phyloP scores from a whole-genome alignment of 768 basidiomycete species.

The Tylopilus sp. region DNA sequence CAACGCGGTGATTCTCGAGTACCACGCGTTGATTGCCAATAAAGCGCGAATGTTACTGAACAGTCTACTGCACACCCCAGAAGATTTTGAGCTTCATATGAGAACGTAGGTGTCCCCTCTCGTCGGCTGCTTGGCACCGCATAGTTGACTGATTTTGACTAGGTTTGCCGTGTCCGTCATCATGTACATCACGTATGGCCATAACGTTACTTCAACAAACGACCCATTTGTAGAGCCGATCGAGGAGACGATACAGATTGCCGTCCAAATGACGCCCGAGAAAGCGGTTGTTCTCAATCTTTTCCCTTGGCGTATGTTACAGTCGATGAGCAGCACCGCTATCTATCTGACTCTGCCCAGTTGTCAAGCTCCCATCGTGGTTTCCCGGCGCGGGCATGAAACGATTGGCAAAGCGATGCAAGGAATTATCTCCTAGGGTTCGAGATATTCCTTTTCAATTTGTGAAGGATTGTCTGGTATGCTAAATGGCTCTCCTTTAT shows the following conservation, averaged over 20 bases:
- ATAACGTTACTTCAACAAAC: constrained; percentile 14
- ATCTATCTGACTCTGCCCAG: constrained; percentile 7
- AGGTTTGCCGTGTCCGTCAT: constrained; percentile 20
- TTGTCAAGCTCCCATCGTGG: constrained; percentile 19
- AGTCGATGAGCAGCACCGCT: not conserved
- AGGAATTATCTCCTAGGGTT: constrained; percentile 9
- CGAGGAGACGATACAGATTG: constrained; percentile 7
- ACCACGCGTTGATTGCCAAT: constrained; percentile 10
- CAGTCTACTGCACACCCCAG: constrained; percentile 14
- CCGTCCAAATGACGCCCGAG: constrained; percentile 15
- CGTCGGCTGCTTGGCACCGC: not conserved
- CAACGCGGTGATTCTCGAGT: constrained; percentile 5
- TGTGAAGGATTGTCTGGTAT: constrained; percentile 21
- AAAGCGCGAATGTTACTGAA: constrained; percentile 6
- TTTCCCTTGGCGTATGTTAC: constrained; percentile 22
- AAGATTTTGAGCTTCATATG: constrained; percentile 10
- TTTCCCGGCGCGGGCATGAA: constrained; percentile 14
- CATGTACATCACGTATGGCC: constrained; percentile 21
- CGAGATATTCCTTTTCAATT: constrained; percentile 21
- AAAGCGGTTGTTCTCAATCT: constrained; percentile 14
- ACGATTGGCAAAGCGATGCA: constrained; percentile 7
- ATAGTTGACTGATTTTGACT: not conserved
- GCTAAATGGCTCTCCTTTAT: not conserved
- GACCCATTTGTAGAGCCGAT: constrained; percentile 20
- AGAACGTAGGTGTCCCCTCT: constrained; percentile 18